phyloP scores from a whole-genome alignment of 345 rosid genomes.

The Capsella bursapastoris region DNA sequence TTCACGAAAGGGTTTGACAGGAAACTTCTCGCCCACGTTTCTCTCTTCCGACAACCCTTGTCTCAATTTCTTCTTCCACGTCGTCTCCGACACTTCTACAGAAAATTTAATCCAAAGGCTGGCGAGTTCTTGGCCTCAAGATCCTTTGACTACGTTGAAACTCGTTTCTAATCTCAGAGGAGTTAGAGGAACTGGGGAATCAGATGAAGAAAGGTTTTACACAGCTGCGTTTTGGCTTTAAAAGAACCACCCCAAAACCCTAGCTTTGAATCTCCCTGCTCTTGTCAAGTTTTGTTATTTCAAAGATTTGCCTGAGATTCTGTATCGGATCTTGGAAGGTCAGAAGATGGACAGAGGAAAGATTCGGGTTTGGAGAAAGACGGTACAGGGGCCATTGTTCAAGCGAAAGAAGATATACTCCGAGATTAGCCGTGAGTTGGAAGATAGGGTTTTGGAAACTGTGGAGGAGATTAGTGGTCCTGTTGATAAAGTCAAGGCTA shows the following conservation, averaged over 20 bases:
- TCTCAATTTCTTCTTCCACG: slow-evolving; percentile 71
- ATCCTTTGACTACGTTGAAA: slow-evolving; percentile 61
- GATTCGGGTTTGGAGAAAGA: slow-evolving; percentile 27
- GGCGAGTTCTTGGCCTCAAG: slow-evolving; percentile 51
- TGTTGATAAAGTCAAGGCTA: slow-evolving; percentile 27
- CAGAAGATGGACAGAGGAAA: slow-evolving; percentile 38
- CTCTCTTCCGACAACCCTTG: slow-evolving; percentile 61
- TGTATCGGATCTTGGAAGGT: slow-evolving; percentile 60
- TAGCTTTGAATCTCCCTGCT: slow-evolving; percentile 53
- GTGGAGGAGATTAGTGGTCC: slow-evolving; percentile 34
- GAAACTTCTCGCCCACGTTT: slow-evolving; percentile 53
- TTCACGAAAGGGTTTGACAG: slow-evolving; percentile 52
- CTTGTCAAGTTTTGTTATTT: slow-evolving; percentile 58
- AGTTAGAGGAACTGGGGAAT: slow-evolving; percentile 69
- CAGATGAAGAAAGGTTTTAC: slow-evolving; percentile 71
- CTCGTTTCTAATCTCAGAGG: slow-evolving; percentile 70
- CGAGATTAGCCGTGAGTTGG: neutral
- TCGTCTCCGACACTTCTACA: slow-evolving; percentile 56
- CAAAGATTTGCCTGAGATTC: slow-evolving; percentile 71
- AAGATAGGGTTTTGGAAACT: slow-evolving; percentile 42
- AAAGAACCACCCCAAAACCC: slow-evolving; percentile 59
- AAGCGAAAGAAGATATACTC: no score
- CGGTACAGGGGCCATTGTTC: slow-evolving; percentile 22
- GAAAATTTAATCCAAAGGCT: slow-evolving; percentile 41
- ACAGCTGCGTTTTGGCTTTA: slow-evolving; percentile 60